These are phyloP conservation scores for Aspergillus neotritici DNA, from an alignment of 2,329 filamentous ascomycete genomes.

Conservation along the genomic window DNA sequence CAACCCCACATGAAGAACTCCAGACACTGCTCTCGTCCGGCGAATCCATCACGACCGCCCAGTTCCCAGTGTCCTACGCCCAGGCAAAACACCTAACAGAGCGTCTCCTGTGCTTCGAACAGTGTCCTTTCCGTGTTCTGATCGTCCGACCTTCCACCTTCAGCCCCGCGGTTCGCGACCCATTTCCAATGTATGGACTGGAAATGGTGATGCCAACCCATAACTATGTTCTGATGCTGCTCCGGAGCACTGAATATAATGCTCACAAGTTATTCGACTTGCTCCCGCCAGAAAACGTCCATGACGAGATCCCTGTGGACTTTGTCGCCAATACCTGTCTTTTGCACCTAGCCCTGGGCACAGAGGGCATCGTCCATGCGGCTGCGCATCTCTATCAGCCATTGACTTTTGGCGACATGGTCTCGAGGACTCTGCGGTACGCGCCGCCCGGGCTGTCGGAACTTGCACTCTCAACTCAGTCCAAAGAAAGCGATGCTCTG, in stretches of 20 bases:
- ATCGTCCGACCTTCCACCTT: slow-evolving; percentile 29
- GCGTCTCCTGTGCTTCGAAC: slow-evolving; percentile 22
- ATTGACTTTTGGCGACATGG: slow-evolving; percentile 26
- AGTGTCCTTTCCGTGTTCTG: slow-evolving; percentile 24
- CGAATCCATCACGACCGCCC: slow-evolving; percentile 12
- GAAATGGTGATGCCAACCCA: slow-evolving; percentile 28
- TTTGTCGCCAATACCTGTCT: slow-evolving; percentile 30
- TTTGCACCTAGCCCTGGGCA: slow-evolving; percentile 25
- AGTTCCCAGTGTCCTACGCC: slow-evolving; percentile 27
- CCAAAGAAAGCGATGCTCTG: too few species aligned
- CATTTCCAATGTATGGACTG: slow-evolving; percentile 27
- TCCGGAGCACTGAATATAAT: too few species aligned
- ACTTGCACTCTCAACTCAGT: too few species aligned
- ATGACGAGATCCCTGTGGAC: slow-evolving; percentile 31
- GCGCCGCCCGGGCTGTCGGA: too few species aligned
- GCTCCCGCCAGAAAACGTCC: slow-evolving; percentile 23
- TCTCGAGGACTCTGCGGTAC: too few species aligned
- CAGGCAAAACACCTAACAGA: slow-evolving; percentile 31
- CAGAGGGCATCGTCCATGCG: slow-evolving; percentile 25
- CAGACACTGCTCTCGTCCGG: slow-evolving; percentile 17
- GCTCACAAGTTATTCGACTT: too few species aligned
- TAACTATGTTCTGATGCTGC: too few species aligned
- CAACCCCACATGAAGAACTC: slow-evolving; percentile 22
- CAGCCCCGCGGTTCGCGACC: slow-evolving; percentile 24
- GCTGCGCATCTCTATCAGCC: slow-evolving; percentile 26